These are phyloP conservation scores for Leersia perrieri DNA, from an alignment of 176 grass and related monocot genomes.

Conservation along the genomic window DNA sequence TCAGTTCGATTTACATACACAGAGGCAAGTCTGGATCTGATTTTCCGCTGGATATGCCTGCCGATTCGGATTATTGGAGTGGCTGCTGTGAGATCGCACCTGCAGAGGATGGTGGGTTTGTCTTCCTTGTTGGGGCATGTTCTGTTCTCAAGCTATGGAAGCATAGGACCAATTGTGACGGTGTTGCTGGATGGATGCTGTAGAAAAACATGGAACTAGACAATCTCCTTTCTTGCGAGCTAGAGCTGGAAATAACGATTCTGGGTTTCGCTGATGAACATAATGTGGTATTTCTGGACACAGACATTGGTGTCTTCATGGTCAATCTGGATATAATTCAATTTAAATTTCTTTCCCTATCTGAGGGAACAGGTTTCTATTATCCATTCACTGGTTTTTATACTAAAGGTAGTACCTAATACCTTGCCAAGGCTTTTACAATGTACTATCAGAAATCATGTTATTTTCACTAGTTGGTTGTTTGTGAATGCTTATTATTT, in stretches of 20 bases:
- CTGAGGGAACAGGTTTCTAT: not conserved
- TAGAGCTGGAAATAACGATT: not conserved
- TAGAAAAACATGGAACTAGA: not conserved
- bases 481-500: not conserved
- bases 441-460: not conserved
- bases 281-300: not conserved
- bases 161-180: not conserved
- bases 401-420: constrained; percentile 1
- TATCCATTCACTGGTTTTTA: constrained; percentile 3
- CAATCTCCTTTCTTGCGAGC: not conserved
- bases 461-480: not conserved
- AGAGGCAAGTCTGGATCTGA: not conserved
- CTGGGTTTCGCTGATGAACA: not conserved
- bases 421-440: not conserved
- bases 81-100: not conserved
- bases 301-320: not conserved
- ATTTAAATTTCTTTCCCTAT: not conserved
- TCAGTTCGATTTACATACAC: not conserved
- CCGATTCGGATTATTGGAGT: rapidly evolving
- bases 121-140: not conserved
- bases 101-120: not conserved
- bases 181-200: constrained; percentile 1
- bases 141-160: not conserved
- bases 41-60: not conserved
- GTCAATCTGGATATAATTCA: not conserved